Percentiles rank a stretch among this genome's conserved stretches.
phyloP scores from a whole-genome alignment of 495 filamentous ascomycete genomes.

The Penicillium subrubescens region DNA sequence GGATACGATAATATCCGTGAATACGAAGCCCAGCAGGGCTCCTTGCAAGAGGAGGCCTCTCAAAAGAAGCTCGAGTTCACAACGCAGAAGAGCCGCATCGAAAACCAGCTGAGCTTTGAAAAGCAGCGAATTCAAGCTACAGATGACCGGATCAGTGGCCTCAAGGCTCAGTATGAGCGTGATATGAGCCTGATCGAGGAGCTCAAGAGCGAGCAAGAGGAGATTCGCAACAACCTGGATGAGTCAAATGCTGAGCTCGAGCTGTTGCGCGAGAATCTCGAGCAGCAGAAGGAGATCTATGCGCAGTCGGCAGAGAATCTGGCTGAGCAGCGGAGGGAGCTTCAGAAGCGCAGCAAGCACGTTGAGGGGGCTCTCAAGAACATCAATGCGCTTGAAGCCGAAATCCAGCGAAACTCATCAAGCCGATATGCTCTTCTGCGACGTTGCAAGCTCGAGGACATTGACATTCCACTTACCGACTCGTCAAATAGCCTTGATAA shows the following conservation, averaged over 20 bases:
- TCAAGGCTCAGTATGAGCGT: conserved; percentile 66
- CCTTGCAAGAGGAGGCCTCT: conserved; percentile 81
- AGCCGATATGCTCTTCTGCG: conserved; percentile 81
- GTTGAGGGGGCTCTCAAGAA: conserved; percentile 78
- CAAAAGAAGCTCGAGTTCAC: conserved; percentile 86
- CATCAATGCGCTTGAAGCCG: conserved; percentile 75
- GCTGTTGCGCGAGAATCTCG: conserved; percentile 69
- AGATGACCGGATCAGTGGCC: conserved; percentile 64
- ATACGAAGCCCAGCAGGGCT: conserved; percentile 92
- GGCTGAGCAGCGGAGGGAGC: conserved; percentile 75
- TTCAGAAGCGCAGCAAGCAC: conserved; percentile 79
- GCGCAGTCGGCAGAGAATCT: conserved; percentile 73
- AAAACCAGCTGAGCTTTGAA: conserved; percentile 80
- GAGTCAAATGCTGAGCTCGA: conserved; percentile 75
- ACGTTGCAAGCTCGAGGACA: conserved; percentile 90
- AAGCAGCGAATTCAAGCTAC: conserved; percentile 67
- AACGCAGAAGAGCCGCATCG: conserved; percentile 77
- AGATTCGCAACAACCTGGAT: conserved; percentile 72
- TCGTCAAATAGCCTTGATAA: conserved; percentile 76
- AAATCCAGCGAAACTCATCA: conserved; percentile 79
- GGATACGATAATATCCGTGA: conserved; percentile 87
- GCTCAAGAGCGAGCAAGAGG: conserved; percentile 71
- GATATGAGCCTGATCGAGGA: conserved; percentile 66
- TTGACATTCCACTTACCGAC: conserved; percentile 76
- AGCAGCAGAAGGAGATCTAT: conserved; percentile 64